Evolutionary conservation across 2,329 filamentous ascomycete genomes (phyloP), one percentile per base, ranked within the genome.

Genomic region (Cladobotryum mycophilum): DNA sequence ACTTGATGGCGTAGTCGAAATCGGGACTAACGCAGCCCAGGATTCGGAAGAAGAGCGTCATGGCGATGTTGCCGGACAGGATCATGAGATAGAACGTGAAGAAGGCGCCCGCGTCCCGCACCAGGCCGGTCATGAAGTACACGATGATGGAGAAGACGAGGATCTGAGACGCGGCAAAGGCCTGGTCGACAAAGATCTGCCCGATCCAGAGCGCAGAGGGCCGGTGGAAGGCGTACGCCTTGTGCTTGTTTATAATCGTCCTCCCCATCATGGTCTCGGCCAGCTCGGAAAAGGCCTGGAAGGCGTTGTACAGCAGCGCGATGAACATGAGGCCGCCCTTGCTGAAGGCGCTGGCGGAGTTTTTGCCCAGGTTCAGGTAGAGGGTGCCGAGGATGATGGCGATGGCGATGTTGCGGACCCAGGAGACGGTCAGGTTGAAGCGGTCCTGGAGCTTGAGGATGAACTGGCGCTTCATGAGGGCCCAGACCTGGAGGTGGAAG

Each of bases 1-100:
- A 85, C 65, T 91, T 91, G 67, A 91, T 88, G 3, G 90, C 90
- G 41, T 86, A 87, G 63, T 95, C 88, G 52, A 95, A 95, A 60
- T 89, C 86, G 0, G 87, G 86, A 53, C 85, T 89, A 12, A 88
- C 53, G 53, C 84, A 89, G 6, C 85, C 88, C 2, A 91, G 75
- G 2, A 85, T 87, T 53, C 88, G 74, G 72, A 91, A 90, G 65
- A 89, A 86, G 2, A 89, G 71, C 0, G 86, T 89, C 84, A 90
- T 89, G 9, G 79, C 79, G 30, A 88, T 76, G 58, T 86, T 87
- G 3, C 79, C 82, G 2, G 78, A 78, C 41, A 89, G 74, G 14
- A 90, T 79, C 66, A 90, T 74, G 13, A 91, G 67, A 56, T 83
- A 84, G 63, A 89, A 91, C 0, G 77, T 88, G 70, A 90, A 90